Evolutionary conservation across 1,139 yeast species (phyloP).

Genomic region (Eremothecium coryli): DNA sequence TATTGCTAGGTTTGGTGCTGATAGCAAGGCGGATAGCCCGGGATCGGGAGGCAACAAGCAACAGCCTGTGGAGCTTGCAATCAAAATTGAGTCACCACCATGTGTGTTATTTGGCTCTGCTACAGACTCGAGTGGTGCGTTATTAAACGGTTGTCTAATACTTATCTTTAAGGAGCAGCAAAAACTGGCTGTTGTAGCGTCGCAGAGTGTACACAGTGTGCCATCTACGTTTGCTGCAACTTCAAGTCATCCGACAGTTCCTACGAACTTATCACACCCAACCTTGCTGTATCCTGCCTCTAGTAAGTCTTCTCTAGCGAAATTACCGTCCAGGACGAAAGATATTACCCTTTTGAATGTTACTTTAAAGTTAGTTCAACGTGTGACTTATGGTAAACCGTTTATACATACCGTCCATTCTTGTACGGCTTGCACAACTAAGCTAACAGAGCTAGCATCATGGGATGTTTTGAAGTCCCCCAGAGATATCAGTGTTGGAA

Average conservation of each 20-base stretch:
- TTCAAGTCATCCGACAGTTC: not conserved
- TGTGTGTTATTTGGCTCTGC: conserved; percentile 74
- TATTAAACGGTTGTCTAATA: conserved; percentile 62
- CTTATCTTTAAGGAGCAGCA: conserved; percentile 2
- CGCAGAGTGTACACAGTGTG: not conserved
- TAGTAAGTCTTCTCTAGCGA: not conserved
- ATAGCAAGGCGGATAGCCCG: not conserved
- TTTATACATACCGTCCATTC: conserved; percentile 42
- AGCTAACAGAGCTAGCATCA: conserved; percentile 56
- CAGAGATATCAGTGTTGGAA: conserved; percentile 49
- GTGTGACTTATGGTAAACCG: conserved; percentile 55
- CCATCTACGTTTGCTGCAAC: not conserved
- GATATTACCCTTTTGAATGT: conserved; percentile 40
- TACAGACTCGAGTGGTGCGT: conserved; percentile 72
- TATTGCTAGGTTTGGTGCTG: not conserved
- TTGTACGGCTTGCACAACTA: conserved; percentile 51
- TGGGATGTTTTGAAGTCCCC: conserved; percentile 75
- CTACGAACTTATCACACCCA: not conserved
- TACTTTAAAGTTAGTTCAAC: conserved; percentile 59
- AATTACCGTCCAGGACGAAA: not conserved
- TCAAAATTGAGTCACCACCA: conserved; percentile 85
- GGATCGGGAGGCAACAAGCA: conserved; percentile 6
- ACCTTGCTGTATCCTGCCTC: not conserved
- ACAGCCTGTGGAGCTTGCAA: conserved; percentile 38
- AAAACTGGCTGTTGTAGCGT: not conserved